Evolutionary conservation across 2,329 filamentous ascomycete species (phyloP).

Genomic region (Fusarium sp.): DNA sequence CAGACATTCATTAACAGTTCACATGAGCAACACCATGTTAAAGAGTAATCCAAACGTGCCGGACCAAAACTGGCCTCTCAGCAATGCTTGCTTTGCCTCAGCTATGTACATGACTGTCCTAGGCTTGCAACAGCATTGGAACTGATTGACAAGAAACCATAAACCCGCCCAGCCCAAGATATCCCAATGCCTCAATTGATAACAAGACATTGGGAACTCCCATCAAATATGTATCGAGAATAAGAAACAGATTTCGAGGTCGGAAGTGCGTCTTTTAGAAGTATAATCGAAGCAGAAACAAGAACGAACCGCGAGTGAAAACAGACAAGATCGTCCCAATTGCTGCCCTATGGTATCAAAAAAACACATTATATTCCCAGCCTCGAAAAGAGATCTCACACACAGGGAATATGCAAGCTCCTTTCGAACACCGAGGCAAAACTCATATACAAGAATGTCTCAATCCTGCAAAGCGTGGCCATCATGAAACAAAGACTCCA

Average conservation of each 20-base stretch:
- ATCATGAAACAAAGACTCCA: slow-evolving; percentile 49
- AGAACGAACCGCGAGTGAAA: slow-evolving; percentile 40
- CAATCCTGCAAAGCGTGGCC: slow-evolving; percentile 47
- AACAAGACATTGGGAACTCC: slow-evolving; percentile 6
- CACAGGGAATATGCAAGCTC: slow-evolving; percentile 40
- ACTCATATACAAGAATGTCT: slow-evolving; percentile 46
- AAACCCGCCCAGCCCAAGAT: slow-evolving; percentile 50
- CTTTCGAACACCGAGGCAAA: slow-evolving; percentile 46
- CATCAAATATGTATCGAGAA: slow-evolving; percentile 31
- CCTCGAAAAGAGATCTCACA: slow-evolving; percentile 46
- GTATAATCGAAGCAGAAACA: slow-evolving; percentile 31
- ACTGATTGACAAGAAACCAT: slow-evolving; percentile 50
- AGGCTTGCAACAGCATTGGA: slow-evolving; percentile 45
- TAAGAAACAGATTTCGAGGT: slow-evolving; percentile 37
- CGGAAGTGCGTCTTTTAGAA: slow-evolving; percentile 41
- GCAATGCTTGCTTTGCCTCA: slow-evolving; percentile 49
- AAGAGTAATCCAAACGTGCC: slow-evolving; percentile 30
- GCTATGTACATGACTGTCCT: slow-evolving; percentile 42
- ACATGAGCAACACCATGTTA: neutral
- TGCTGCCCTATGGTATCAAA: slow-evolving; percentile 29
- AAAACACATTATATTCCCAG: slow-evolving; percentile 51
- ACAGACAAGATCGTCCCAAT: slow-evolving; percentile 46
- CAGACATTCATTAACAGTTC: neutral
- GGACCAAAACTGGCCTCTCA: slow-evolving; percentile 56
- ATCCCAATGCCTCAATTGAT: neutral